These are phyloP conservation scores for Pseudomonodictys pantanalensis DNA, from an alignment of 495 filamentous ascomycete genomes.

Conservation along the genomic window DNA sequence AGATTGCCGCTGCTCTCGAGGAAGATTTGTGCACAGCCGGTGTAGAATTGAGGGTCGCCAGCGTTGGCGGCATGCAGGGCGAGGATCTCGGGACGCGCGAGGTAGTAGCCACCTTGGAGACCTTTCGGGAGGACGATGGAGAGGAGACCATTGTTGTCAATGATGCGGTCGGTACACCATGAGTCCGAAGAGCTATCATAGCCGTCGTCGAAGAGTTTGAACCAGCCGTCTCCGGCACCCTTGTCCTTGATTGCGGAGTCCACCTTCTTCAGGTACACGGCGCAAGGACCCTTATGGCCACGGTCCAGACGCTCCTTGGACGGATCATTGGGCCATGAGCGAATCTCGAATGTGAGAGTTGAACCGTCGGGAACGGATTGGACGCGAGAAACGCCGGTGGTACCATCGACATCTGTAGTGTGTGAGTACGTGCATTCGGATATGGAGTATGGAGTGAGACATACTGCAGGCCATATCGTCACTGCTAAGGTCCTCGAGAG, in stretches of 20 bases:
- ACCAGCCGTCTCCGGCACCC: conserved; percentile 64
- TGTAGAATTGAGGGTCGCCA: conserved; percentile 62
- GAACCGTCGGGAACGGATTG: conserved; percentile 54
- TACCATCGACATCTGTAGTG: conserved; percentile 54
- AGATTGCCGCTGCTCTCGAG: conserved; percentile 49
- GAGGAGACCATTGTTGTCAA: conserved; percentile 61
- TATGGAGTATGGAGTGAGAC: conserved; percentile 13
- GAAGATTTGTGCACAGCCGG: conserved; percentile 69
- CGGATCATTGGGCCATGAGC: conserved; percentile 56
- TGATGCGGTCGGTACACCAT: conserved; percentile 70
- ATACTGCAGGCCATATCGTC: conserved; percentile 70
- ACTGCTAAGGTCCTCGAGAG: conserved; percentile 52
- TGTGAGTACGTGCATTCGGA: not conserved
- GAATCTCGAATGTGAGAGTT: conserved; percentile 62
- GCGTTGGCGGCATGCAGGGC: conserved; percentile 63
- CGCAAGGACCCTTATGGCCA: conserved; percentile 67
- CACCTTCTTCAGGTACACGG: conserved; percentile 67
- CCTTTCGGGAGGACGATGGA: conserved; percentile 57
- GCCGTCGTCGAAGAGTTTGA: conserved; percentile 72
- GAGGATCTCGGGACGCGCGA: conserved; percentile 65
- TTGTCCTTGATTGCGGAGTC: conserved; percentile 36
- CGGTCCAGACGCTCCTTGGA: conserved; percentile 56
- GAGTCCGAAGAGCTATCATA: conserved; percentile 51
- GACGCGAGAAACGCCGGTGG: conserved; percentile 55
- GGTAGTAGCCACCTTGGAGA: conserved; percentile 63